Evolutionary conservation across 1,139 yeast genomes (phyloP).

Genomic region (Suhomyces maxii): DNA sequence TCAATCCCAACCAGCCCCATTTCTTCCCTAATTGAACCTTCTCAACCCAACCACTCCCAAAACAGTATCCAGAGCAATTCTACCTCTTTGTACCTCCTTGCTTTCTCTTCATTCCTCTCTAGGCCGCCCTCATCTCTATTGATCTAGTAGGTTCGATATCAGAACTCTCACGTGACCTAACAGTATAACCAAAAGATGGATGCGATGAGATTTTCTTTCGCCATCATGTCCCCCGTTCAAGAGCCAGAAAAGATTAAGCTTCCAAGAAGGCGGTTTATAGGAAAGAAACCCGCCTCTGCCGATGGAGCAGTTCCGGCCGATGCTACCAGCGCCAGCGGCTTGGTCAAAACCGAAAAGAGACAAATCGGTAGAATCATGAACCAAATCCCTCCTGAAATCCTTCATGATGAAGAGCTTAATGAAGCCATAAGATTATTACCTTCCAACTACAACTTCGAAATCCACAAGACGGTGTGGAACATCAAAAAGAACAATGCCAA

Average conservation of each 20-base stretch:
- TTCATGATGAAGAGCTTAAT: constrained; percentile 75
- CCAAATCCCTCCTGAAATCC: constrained; percentile 88
- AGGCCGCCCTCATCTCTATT: too few species aligned
- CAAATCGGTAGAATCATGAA: constrained; percentile 64
- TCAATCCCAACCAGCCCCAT: too few species aligned
- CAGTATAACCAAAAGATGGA: not conserved
- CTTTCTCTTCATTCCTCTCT: too few species aligned
- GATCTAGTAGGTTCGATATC: too few species aligned
- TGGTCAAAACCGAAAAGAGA: constrained; percentile 30
- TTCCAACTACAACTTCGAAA: constrained; percentile 89
- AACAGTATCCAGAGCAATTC: too few species aligned
- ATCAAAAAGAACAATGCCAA: constrained; percentile 71
- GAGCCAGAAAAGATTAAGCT: constrained; percentile 7
- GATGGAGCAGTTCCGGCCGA: constrained; percentile 7
- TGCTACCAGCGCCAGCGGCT: constrained; percentile 5
- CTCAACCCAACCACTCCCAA: too few species aligned
- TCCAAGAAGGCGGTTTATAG: constrained; percentile 37
- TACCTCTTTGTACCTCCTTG: too few species aligned
- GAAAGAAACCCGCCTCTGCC: constrained; percentile 20
- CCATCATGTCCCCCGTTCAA: constrained; percentile 5
- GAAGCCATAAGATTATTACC: constrained; percentile 82
- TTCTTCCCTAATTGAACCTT: too few species aligned
- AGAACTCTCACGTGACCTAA: not conserved
- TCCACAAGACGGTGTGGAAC: constrained; percentile 95
- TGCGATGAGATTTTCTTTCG: constrained; percentile 1